Conservation (phyloP, 768 basidiomycete genomes). For the Candolleomyces aberdarensis region DNA sequence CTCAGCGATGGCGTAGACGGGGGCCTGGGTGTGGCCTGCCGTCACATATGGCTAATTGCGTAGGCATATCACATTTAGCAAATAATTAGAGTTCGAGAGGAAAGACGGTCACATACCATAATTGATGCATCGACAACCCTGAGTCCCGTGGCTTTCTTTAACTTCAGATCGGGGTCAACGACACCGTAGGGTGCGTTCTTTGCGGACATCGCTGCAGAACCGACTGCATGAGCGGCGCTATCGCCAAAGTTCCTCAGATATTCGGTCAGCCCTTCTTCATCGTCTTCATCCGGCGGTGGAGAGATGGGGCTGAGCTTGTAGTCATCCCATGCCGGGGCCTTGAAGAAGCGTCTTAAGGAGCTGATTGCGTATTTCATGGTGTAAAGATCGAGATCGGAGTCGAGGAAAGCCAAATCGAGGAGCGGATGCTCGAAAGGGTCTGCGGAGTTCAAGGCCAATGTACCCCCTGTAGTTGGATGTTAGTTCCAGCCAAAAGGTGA, state of each 20-base stretch:
- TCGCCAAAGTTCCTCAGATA: neutral
- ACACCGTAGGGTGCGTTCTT: slow-evolving; percentile 8
- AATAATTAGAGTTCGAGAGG: neutral
- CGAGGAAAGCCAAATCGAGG: slow-evolving; percentile 8
- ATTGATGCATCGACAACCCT: slow-evolving; percentile 13
- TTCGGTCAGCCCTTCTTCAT: slow-evolving; percentile 6
- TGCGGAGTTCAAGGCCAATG: neutral
- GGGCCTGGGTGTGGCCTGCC: slow-evolving; percentile 6
- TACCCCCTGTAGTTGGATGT: neutral
- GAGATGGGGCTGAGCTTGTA: neutral
- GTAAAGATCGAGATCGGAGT: slow-evolving; percentile 11
- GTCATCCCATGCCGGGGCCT: slow-evolving; percentile 5
- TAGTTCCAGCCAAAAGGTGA: neutral
- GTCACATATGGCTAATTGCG: slow-evolving; percentile 3
- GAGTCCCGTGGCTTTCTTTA: slow-evolving; percentile 10
- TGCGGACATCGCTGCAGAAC: slow-evolving; percentile 10
- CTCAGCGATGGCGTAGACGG: slow-evolving; percentile 11
- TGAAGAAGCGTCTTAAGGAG: neutral
- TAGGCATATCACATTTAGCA: neutral
- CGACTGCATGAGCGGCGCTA: slow-evolving; percentile 3
- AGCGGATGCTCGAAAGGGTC: neutral
- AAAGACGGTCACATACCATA: slow-evolving; percentile 3
- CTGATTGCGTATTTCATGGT: slow-evolving; percentile 1
- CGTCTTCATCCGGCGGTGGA: slow-evolving; percentile 1
- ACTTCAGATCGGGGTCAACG: slow-evolving; percentile 12